Conservation (phyloP, 2,329 filamentous ascomycete genomes). For the Macrophomina tecta region DNA sequence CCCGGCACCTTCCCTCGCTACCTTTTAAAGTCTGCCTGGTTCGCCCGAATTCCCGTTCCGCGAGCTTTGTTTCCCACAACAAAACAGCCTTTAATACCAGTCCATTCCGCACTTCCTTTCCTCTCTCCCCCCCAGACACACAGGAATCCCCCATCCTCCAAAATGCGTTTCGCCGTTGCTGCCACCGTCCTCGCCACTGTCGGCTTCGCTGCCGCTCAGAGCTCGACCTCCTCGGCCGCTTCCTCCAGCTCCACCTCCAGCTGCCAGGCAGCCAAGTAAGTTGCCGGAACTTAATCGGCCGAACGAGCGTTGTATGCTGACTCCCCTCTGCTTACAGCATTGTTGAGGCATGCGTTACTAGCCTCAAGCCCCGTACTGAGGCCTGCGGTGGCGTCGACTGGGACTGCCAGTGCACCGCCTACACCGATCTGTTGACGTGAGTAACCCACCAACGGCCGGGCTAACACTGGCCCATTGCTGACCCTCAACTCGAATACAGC, state of each 20-base stretch:
- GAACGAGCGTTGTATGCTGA: neutral
- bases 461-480: no score
- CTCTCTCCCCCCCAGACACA: neutral
- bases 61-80: neutral
- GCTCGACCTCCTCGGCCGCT: slow-evolving; percentile 7
- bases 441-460: slow-evolving; percentile 25
- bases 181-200: slow-evolving; percentile 26
- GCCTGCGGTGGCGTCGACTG: slow-evolving; percentile 57
- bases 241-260: slow-evolving; percentile 25
- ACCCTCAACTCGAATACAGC: slow-evolving; percentile 35
- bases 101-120: neutral
- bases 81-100: neutral
- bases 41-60: neutral
- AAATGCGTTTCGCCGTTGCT: slow-evolving; percentile 25
- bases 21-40: neutral
- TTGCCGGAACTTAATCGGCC: neutral
- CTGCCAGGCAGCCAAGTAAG: slow-evolving; percentile 49
- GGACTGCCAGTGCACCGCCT: slow-evolving; percentile 64
- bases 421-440: slow-evolving; percentile 59
- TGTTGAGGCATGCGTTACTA: slow-evolving; percentile 55
- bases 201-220: slow-evolving; percentile 29
- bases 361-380: slow-evolving; percentile 50
- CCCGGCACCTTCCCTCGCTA: neutral
- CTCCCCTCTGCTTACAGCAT: slow-evolving; percentile 46
- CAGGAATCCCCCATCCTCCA: neutral